Conservation (phyloP, 192 early-diverging fungal species). For the Podila epigama region DNA sequence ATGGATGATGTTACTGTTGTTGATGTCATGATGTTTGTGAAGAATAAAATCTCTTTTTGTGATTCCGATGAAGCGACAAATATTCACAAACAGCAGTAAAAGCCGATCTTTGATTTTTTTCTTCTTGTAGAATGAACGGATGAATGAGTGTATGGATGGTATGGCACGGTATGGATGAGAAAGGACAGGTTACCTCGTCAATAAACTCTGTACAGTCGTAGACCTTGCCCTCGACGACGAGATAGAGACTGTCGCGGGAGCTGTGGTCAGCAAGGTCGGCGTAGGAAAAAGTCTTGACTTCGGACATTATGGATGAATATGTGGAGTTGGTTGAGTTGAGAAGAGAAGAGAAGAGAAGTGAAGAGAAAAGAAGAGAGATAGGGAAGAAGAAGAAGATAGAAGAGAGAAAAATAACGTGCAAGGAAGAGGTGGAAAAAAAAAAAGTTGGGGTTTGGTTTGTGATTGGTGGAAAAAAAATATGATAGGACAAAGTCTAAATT, state of each 20-base stretch:
- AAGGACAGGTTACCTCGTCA: slow-evolving; percentile 65
- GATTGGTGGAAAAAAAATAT: too few species aligned
- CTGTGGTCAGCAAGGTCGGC: slow-evolving; percentile 79
- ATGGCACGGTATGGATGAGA: too few species aligned
- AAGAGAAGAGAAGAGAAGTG: background rate
- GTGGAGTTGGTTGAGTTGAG: background rate
- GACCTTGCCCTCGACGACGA: slow-evolving; percentile 80
- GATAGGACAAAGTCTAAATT: too few species aligned
- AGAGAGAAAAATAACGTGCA: background rate
- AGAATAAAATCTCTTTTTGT: too few species aligned
- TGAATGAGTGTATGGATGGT: too few species aligned
- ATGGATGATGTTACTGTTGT: too few species aligned
- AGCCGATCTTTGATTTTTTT: background rate
- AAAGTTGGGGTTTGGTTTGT: too few species aligned
- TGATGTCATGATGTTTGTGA: too few species aligned
- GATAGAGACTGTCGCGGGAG: slow-evolving; percentile 79
- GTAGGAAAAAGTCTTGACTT: slow-evolving; percentile 61
- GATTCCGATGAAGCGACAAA: too few species aligned
- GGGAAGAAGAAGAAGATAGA: slow-evolving; percentile 16
- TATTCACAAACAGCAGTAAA: too few species aligned
- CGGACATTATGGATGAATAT: slow-evolving; percentile 55
- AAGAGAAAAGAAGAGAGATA: slow-evolving; percentile 4
- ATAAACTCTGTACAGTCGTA: slow-evolving; percentile 83
- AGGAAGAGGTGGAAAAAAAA: too few species aligned
- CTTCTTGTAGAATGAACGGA: background rate